These are phyloP conservation scores for Aspergillus hiratsukae DNA, from an alignment of 2,329 filamentous ascomycete species.

Conservation along the genomic window DNA sequence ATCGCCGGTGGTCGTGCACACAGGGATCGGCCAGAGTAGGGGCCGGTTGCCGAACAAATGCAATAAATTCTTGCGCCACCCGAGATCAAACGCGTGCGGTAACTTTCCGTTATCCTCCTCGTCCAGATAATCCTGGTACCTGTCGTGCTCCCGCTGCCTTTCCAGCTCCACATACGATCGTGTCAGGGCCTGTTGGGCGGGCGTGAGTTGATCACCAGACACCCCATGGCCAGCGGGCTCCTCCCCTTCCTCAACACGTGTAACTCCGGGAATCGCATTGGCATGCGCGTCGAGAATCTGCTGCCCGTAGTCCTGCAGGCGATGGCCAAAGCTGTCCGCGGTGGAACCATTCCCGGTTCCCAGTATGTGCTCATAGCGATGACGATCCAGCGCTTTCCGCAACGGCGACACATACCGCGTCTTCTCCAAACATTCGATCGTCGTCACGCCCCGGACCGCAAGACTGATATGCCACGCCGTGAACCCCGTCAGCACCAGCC, in stretches of 20 bases:
- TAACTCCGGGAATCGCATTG: slow-evolving; percentile 74
- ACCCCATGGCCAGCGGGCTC: slow-evolving; percentile 24
- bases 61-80: slow-evolving; percentile 70
- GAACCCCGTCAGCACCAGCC: slow-evolving; percentile 81
- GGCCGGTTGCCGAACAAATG: slow-evolving; percentile 77
- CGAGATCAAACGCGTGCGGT: slow-evolving; percentile 90
- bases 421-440: slow-evolving; percentile 94
- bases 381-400: slow-evolving; percentile 63
- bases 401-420: slow-evolving; percentile 86
- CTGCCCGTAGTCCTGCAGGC: slow-evolving; percentile 60
- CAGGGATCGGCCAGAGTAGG: slow-evolving; percentile 71
- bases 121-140: slow-evolving; percentile 78
- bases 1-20: slow-evolving; percentile 82
- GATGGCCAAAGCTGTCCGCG: slow-evolving; percentile 32
- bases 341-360: too few species aligned
- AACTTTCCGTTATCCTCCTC: slow-evolving; percentile 83
- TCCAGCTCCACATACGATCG: slow-evolving; percentile 55
- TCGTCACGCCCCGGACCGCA: slow-evolving; percentile 75
- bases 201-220: slow-evolving; percentile 28
- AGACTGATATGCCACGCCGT: slow-evolving; percentile 88
- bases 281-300: slow-evolving; percentile 77
- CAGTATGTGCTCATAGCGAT: slow-evolving; percentile 52
- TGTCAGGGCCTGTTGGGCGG: slow-evolving; percentile 43
- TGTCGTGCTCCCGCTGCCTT: slow-evolving; percentile 58
- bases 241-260: slow-evolving; percentile 77